Percentiles rank a stretch among this genome's conserved stretches.
Evolutionary conservation across 495 filamentous ascomycete species (phyloP).

Genomic region (Penicillium nucicola): DNA sequence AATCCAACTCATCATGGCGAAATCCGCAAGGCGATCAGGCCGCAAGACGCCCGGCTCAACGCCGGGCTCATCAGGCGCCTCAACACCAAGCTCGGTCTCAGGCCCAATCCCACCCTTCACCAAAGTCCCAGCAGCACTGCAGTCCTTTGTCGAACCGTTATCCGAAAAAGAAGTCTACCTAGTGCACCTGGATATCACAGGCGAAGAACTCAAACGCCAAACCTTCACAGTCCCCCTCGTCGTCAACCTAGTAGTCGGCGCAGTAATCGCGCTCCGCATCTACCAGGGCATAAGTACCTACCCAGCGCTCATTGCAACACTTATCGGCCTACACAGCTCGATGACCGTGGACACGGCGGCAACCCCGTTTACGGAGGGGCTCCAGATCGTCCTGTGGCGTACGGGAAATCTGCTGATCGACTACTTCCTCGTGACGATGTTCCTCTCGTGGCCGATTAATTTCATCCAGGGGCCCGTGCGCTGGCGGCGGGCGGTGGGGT

Average conservation of each 20-base stretch:
- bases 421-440: slow-evolving; percentile 63
- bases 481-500: slow-evolving; percentile 72
- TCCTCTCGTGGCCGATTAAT: slow-evolving; percentile 71
- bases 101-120: slow-evolving; percentile 61
- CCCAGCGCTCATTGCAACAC: slow-evolving; percentile 53
- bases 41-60: slow-evolving; percentile 27
- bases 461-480: slow-evolving; percentile 63
- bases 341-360: slow-evolving; percentile 53
- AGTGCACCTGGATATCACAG: slow-evolving; percentile 68
- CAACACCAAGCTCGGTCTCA: slow-evolving; percentile 35
- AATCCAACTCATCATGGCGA: slow-evolving; percentile 31
- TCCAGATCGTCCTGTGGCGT: slow-evolving; percentile 48
- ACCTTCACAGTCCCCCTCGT: slow-evolving; percentile 70
- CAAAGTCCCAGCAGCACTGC: slow-evolving; percentile 52
- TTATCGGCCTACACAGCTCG: slow-evolving; percentile 59
- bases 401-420: slow-evolving; percentile 63
- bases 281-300: slow-evolving; percentile 64
- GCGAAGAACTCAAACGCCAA: slow-evolving; percentile 62
- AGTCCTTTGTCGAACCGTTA: slow-evolving; percentile 60
- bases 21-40: slow-evolving; percentile 32
- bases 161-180: slow-evolving; percentile 69
- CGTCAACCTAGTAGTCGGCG: slow-evolving; percentile 62
- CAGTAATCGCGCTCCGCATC: slow-evolving; percentile 58
- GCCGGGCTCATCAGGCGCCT: slow-evolving; percentile 30
- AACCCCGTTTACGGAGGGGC: slow-evolving; percentile 48